Evolutionary conservation across 2,329 filamentous ascomycete genomes (phyloP).

Genomic region (Trichoderma sp.): DNA sequence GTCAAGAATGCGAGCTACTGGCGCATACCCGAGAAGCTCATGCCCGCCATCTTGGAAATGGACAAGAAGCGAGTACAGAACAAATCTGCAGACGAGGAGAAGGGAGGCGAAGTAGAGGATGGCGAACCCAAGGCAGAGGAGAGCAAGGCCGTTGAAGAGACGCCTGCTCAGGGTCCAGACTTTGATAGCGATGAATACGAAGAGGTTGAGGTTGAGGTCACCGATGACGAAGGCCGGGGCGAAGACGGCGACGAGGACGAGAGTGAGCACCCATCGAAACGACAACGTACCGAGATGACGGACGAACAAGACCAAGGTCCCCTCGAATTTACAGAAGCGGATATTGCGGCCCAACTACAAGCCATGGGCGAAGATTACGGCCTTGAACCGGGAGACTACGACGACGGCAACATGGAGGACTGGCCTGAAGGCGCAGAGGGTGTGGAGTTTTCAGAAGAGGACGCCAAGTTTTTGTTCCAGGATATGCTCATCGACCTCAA

Average conservation of each 20-base stretch:
- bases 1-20: constrained; percentile 87
- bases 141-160: neutral
- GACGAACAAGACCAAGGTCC: constrained; percentile 46
- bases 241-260: constrained; percentile 30
- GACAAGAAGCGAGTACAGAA: constrained; percentile 69
- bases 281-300: constrained; percentile 48
- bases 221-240: constrained; percentile 46
- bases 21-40: constrained; percentile 86
- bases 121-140: constrained; percentile 6
- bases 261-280: constrained; percentile 58
- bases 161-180: constrained; percentile 3
- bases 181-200: constrained; percentile 71
- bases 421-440: constrained; percentile 73
- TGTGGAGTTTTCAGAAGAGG: constrained; percentile 67
- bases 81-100: constrained; percentile 41
- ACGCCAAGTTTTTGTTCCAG: constrained; percentile 75
- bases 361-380: constrained; percentile 86
- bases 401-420: constrained; percentile 57
- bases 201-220: constrained; percentile 62
- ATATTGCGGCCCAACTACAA: constrained; percentile 88
- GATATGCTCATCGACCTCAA: constrained; percentile 79
- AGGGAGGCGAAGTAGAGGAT: neutral
- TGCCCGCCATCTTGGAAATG: constrained; percentile 70
- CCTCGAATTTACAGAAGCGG: constrained; percentile 87
- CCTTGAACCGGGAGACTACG: constrained; percentile 73